Evolutionary conservation across 2,329 filamentous ascomycete genomes (phyloP).

Genomic region (Teratosphaeriaceae sp.): DNA sequence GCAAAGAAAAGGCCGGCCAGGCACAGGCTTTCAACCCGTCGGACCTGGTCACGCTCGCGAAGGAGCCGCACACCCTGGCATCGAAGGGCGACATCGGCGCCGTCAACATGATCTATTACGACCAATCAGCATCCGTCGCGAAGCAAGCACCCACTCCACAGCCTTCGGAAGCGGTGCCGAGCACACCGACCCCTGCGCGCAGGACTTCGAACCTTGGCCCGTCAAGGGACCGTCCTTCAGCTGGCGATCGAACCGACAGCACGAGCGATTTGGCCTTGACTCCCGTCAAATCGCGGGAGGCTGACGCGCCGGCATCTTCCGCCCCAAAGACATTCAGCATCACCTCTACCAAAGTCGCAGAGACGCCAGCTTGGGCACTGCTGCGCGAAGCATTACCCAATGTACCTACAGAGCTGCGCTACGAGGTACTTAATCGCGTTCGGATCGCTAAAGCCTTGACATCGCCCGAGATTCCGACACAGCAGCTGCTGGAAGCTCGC

Average conservation of each 20-base stretch:
- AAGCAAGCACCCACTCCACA: slow-evolving; percentile 29
- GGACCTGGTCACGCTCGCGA: slow-evolving; percentile 70
- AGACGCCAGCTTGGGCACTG: slow-evolving; percentile 36
- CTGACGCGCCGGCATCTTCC: slow-evolving; percentile 31
- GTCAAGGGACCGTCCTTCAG: slow-evolving; percentile 28
- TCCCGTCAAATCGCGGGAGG: slow-evolving; percentile 21
- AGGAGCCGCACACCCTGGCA: slow-evolving; percentile 32
- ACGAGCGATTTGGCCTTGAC: slow-evolving; percentile 21
- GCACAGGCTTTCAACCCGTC: slow-evolving; percentile 66
- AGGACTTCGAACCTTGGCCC: slow-evolving; percentile 51
- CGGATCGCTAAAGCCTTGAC: slow-evolving; percentile 76
- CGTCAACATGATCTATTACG: slow-evolving; percentile 75
- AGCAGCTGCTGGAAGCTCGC: slow-evolving; percentile 67
- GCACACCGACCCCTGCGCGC: slow-evolving; percentile 66
- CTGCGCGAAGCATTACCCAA: slow-evolving; percentile 43
- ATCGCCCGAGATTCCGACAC: slow-evolving; percentile 58
- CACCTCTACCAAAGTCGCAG: slow-evolving; percentile 42
- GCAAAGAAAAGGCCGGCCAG: slow-evolving; percentile 61
- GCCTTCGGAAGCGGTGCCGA: slow-evolving; percentile 43
- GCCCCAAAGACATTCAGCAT: slow-evolving; percentile 57
- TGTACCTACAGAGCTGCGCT: slow-evolving; percentile 66
- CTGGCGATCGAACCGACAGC: slow-evolving; percentile 18
- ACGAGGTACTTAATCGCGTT: slow-evolving; percentile 78
- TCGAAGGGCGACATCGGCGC: slow-evolving; percentile 64
- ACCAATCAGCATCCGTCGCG: slow-evolving; percentile 28